phyloP scores from a whole-genome alignment of 179 eudicot genomes.

The Spinacia oleracea region DNA sequence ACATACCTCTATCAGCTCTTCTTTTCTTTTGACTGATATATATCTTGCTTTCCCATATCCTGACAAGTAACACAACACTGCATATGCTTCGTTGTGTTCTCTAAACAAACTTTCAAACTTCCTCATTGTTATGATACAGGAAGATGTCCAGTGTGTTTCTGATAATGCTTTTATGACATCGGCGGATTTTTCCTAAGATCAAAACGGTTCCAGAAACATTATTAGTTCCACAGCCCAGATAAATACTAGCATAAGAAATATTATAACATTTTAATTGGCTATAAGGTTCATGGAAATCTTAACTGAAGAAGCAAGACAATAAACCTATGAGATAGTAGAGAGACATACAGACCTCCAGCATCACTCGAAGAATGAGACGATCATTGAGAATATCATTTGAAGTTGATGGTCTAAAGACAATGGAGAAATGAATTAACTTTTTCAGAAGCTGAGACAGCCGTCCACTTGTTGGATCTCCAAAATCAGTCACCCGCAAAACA shows the following conservation, averaged over 20 bases:
- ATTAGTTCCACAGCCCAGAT: background rate
- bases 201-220: background rate
- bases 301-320: background rate
- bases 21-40: constrained; percentile 45
- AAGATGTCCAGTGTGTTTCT: constrained; percentile 75
- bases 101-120: constrained; percentile 58
- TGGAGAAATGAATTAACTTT: constrained; percentile 41
- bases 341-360: constrained; percentile 49
- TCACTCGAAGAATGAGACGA: constrained; percentile 46
- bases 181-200: constrained; percentile 52
- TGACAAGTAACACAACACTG: constrained; percentile 68
- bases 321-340: constrained; percentile 3
- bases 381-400: constrained; percentile 41
- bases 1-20: constrained; percentile 63
- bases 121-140: constrained; percentile 69
- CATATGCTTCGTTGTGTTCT: constrained; percentile 58
- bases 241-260: background rate
- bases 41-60: constrained; percentile 54
- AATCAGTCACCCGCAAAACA: constrained; percentile 40
- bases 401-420: constrained; percentile 33
- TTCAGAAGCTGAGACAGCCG: constrained; percentile 44
- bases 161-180: constrained; percentile 49
- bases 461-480: constrained; percentile 52
- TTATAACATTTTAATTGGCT: background rate
- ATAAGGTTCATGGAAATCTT: background rate